Percentiles rank a stretch among this genome's conserved stretches.
phyloP scores from a whole-genome alignment of 164 flowering plant species.

The Umbellularia californica region DNA sequence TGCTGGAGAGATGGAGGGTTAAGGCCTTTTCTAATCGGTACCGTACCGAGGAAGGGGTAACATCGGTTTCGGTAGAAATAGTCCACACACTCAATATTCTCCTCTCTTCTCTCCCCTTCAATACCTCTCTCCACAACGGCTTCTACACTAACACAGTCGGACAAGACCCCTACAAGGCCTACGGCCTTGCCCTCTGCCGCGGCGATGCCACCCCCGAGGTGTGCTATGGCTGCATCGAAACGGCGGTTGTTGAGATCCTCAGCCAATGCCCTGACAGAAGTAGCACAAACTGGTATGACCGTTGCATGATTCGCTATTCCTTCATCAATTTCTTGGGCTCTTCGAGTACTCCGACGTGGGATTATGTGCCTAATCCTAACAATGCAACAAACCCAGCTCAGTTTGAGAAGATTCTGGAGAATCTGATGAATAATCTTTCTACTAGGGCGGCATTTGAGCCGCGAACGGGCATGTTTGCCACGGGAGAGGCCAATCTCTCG shows the following conservation, averaged over 20 bases:
- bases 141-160: conserved; percentile 19
- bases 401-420: conserved; percentile 13
- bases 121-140: conserved; percentile 13
- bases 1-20: too few species aligned
- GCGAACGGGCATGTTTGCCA: conserved; percentile 17
- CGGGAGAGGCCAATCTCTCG: conserved; percentile 5
- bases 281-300: conserved; percentile 29
- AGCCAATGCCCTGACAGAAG: conserved; percentile 18
- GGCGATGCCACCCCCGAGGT: conserved; percentile 1
- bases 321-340: conserved; percentile 11
- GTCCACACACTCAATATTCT: conserved; percentile 17
- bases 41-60: too few species aligned
- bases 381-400: conserved; percentile 6
- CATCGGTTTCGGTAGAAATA: too few species aligned
- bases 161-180: conserved; percentile 12
- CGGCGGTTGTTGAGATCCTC: conserved; percentile 10
- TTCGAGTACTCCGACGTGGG: too few species aligned
- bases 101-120: conserved; percentile 9
- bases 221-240: conserved; percentile 20
- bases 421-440: conserved; percentile 17
- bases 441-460: conserved; percentile 16
- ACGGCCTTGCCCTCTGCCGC: conserved; percentile 30
- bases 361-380: background rate
- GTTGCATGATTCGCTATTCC: conserved; percentile 34
- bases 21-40: too few species aligned